Evolutionary conservation across 148 eudicot species (phyloP).

Genomic region (Cornus florida): DNA sequence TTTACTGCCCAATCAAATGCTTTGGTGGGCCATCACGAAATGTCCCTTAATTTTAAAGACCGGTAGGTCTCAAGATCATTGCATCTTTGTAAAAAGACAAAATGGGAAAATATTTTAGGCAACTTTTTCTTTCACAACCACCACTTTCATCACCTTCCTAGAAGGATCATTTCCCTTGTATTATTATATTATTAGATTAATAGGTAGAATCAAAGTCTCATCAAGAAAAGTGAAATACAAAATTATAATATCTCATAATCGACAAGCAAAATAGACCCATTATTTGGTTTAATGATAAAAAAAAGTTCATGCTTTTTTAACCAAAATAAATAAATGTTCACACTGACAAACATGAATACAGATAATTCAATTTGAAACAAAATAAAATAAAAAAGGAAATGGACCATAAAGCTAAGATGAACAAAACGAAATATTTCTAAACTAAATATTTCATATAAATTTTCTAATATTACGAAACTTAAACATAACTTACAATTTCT

Average conservation of each 20-base stretch:
- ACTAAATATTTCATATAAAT: no score
- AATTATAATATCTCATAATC: neutral
- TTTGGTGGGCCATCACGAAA: neutral
- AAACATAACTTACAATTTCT: no score
- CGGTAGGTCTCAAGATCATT: neutral
- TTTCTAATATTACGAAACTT: no score
- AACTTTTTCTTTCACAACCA: constrained; percentile 1
- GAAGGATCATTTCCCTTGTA: neutral
- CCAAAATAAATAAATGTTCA: no score
- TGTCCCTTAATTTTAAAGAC: neutral
- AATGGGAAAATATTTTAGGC: neutral
- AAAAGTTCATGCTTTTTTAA: neutral
- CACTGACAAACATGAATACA: no score
- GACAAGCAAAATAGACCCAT: neutral
- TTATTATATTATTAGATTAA: no score
- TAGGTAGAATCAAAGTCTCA: neutral
- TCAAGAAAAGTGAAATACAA: neutral
- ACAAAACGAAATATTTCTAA: no score
- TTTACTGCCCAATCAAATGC: neutral
- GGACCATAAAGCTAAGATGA: no score
- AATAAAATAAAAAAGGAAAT: no score
- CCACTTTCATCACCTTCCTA: neutral
- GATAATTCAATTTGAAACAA: no score
- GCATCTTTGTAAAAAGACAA: neutral
- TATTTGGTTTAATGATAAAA: neutral